Conservation (phyloP, 768 basidiomycete species). For the Boletus rubropictus region DNA sequence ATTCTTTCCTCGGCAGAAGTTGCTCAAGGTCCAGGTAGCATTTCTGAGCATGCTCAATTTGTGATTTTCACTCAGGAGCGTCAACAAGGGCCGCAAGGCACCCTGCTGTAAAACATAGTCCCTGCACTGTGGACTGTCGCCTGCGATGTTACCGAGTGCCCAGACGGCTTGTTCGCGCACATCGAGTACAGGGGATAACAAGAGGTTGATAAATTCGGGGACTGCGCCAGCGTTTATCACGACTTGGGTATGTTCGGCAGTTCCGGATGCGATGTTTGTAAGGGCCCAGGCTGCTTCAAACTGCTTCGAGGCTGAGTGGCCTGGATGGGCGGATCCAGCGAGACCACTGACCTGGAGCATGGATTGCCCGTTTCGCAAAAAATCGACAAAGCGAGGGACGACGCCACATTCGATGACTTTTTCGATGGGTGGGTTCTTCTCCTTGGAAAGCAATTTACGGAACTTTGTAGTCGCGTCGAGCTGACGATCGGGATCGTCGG, state of each 20-base stretch:
- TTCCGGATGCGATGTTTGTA: conserved; percentile 97
- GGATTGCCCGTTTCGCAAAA: conserved; percentile 71
- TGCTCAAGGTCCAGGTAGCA: conserved; percentile 98
- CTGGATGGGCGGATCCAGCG: conserved; percentile 3
- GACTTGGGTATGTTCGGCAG: conserved; percentile 96
- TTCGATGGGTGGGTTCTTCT: conserved; percentile 99
- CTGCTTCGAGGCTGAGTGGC: conserved; percentile 35
- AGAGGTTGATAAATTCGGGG: conserved; percentile 93
- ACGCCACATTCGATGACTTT: conserved; percentile 97
- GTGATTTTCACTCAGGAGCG: conserved; percentile 90
- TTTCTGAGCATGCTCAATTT: conserved; percentile 98
- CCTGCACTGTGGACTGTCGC: conserved; percentile 94
- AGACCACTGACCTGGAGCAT: conserved; percentile 68
- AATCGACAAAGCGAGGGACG: conserved; percentile 95
- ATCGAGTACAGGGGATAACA: conserved; percentile 91
- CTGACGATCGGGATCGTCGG: conserved; percentile 85
- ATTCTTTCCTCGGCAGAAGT: conserved; percentile 97
- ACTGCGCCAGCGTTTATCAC: conserved; percentile 94
- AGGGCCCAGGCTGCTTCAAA: conserved; percentile 98
- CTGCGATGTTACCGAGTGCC: conserved; percentile 99
- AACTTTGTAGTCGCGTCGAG: conserved; percentile 97
- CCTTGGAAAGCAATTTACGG: conserved; percentile 97
- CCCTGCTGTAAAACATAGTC: conserved; percentile 95
- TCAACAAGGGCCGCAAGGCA: conserved; percentile 86
- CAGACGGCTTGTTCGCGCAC: conserved; percentile 99